A percentile compares a stretch with the other conserved stretches of the same genome.
These are phyloP conservation scores for Neonothopanus nambi DNA, from an alignment of 1,284 basidiomycete species.

Conservation along the genomic window DNA sequence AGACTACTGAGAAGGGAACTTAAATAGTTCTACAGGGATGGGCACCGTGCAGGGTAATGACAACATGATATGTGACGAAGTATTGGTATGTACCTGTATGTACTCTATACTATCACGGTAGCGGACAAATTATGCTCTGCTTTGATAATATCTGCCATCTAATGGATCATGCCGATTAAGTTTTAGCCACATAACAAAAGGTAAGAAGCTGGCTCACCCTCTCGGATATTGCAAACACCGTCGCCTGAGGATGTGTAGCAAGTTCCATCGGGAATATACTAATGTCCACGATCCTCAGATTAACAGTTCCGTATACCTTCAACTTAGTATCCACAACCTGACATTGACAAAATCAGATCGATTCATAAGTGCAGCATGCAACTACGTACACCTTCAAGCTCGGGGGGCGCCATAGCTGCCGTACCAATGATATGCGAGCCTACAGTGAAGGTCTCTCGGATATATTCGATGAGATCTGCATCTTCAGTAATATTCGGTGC, in stretches of 20 bases:
- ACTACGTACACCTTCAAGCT: neutral
- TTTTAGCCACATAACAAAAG: neutral
- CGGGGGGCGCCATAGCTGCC: neutral
- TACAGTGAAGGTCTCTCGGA: neutral
- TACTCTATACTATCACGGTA: too few species aligned
- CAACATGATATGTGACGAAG: too few species aligned
- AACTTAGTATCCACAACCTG: conserved; percentile 6
- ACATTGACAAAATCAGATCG: neutral
- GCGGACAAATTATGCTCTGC: neutral
- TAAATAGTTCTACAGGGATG: too few species aligned
- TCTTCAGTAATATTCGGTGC: conserved; percentile 1
- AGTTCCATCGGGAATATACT: conserved; percentile 8
- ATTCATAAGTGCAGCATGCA: neutral
- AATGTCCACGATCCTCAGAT: conserved; percentile 7
- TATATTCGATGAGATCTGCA: neutral
- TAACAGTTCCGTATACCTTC: conserved; percentile 8
- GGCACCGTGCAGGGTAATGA: too few species aligned
- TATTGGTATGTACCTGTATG: too few species aligned
- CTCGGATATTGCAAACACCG: conserved; percentile 9
- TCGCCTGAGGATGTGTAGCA: conserved; percentile 6
- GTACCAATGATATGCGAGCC: neutral
- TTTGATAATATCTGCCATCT: neutral
- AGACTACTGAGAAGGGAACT: too few species aligned
- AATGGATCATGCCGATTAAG: neutral
- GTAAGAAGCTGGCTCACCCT: neutral